Percentiles rank a stretch among this genome's conserved stretches.
These are phyloP conservation scores for Jatropha multifida DNA, from an alignment of 441 rosid genomes.

Conservation along the genomic window DNA sequence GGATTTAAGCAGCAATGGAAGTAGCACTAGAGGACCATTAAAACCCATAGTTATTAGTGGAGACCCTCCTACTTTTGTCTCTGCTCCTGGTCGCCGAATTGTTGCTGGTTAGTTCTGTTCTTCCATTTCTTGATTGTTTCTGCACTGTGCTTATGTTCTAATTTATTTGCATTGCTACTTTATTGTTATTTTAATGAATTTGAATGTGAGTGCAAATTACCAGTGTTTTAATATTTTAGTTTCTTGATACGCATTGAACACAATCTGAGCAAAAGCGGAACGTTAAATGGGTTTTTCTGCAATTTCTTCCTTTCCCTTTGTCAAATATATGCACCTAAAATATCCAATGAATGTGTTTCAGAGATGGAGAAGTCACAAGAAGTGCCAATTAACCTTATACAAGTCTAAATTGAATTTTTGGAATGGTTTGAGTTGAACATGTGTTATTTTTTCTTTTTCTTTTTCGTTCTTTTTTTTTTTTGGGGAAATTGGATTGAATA, in stretches of 20 bases:
- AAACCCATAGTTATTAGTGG: constrained; percentile 74
- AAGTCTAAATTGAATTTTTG: not conserved
- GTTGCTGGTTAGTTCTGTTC: constrained; percentile 60
- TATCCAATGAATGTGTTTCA: not conserved
- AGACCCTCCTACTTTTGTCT: constrained; percentile 82
- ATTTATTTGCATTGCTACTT: too few relatives aligned
- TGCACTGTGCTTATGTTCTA: not conserved
- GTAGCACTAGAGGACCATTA: constrained; percentile 27
- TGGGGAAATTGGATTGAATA: too few relatives aligned
- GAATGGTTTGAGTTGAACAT: not conserved
- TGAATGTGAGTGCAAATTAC: too few relatives aligned
- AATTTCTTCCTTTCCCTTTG: not conserved
- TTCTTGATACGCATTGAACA: not conserved
- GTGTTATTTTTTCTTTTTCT: too few relatives aligned
- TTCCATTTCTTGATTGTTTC: not conserved
- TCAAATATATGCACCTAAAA: not conserved
- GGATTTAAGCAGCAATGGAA: constrained; percentile 17
- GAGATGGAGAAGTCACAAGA: not conserved
- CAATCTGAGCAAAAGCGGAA: not conserved
- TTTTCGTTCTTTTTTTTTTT: too few relatives aligned
- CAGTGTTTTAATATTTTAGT: too few relatives aligned
- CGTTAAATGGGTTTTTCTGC: not conserved
- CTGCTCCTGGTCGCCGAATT: constrained; percentile 91
- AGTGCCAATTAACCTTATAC: not conserved
- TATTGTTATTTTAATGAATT: too few relatives aligned